Percentiles rank a stretch among this genome's conserved stretches.
Evolutionary conservation across 2,329 filamentous ascomycete genomes (phyloP).

Genomic region (Lachnellula arida): DNA sequence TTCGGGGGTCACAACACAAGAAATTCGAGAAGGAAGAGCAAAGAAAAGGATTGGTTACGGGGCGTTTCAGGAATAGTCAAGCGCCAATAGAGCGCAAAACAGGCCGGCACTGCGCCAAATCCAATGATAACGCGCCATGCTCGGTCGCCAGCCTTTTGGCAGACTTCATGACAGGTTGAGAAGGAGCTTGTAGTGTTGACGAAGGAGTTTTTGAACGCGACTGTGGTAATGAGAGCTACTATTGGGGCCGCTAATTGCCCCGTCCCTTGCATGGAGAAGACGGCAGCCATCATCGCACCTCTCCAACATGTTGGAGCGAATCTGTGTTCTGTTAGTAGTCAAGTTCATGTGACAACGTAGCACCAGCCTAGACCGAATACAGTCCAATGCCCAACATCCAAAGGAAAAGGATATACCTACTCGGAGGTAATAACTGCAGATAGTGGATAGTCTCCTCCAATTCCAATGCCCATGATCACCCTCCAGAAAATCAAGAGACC

Average conservation of each 20-base stretch:
- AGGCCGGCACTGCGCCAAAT: slow-evolving; percentile 72
- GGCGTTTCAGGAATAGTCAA: slow-evolving; percentile 83
- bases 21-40: too few species aligned
- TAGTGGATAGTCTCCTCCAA: slow-evolving; percentile 79
- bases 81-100: slow-evolving; percentile 77
- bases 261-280: slow-evolving; percentile 81
- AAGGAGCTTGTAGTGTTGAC: slow-evolving; percentile 38
- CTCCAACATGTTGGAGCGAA: slow-evolving; percentile 79
- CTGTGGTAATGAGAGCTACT: slow-evolving; percentile 64
- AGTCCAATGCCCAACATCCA: neutral
- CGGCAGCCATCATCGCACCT: slow-evolving; percentile 76
- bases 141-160: slow-evolving; percentile 67
- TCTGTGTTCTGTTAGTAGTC: slow-evolving; percentile 32
- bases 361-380: too few species aligned
- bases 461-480: slow-evolving; percentile 71
- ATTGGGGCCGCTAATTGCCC: slow-evolving; percentile 72
- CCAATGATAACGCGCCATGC: slow-evolving; percentile 81
- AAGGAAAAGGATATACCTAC: slow-evolving; percentile 28
- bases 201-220: slow-evolving; percentile 55
- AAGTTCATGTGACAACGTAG: neutral
- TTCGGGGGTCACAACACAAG: too few species aligned
- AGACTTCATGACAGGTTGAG: slow-evolving; percentile 54
- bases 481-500: slow-evolving; percentile 69
- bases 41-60: slow-evolving; percentile 33
- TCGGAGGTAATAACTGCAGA: slow-evolving; percentile 71